Base-by-base conservation (phyloP, 345 rosid species). In the Salix brachista region DNA sequence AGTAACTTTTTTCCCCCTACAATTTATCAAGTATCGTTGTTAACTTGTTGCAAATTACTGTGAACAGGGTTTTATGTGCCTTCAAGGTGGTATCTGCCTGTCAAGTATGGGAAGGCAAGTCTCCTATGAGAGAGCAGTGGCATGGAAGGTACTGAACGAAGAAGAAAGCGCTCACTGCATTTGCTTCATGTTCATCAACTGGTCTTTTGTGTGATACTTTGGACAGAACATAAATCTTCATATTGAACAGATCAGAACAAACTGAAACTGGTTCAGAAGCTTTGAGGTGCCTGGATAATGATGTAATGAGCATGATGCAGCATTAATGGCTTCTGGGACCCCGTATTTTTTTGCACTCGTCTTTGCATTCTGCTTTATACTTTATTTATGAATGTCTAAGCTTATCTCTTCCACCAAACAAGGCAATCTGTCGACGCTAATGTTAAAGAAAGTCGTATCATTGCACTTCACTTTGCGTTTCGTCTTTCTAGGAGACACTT, bases 61-160 rank as follows among this genome's bases (percentile, higher is more conserved):
- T 54, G 30, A 12, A 77, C 85, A 94, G 99, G 97, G 97, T 0
- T 90, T 88, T 44, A 85, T 90, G 14, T 89, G 90, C 72, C 89
- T 95, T 28, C 93, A 90, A 3, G 89, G 87, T 2, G 99, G 99
- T 30, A 87, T 93, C 39, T 93, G 99, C 58, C 67, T 83, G 12
- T 95, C 99, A 4, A 90, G 99, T 85, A 93, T 95, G 97, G 94
- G 96, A 30, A 89, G 97, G 79, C 84, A 93, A 13, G 88, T 89
- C 50, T 89, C 99, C 4, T 95, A 93, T 46, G 96, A 93, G 78
- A 90, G 90, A 58, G 97, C 92, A 18, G 84, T 89, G 11, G 97
- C 93, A 60, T 93, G 96, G 97, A 95, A 95, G 83, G 97, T 95
- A 60, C 74, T 93, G 23, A 87, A 90, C 14, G 99, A 91, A 0